Evolutionary conservation across 495 filamentous ascomycete species (phyloP), one percentile per base, ranked within the genome.

Genomic region (Aspergillus diversus): DNA sequence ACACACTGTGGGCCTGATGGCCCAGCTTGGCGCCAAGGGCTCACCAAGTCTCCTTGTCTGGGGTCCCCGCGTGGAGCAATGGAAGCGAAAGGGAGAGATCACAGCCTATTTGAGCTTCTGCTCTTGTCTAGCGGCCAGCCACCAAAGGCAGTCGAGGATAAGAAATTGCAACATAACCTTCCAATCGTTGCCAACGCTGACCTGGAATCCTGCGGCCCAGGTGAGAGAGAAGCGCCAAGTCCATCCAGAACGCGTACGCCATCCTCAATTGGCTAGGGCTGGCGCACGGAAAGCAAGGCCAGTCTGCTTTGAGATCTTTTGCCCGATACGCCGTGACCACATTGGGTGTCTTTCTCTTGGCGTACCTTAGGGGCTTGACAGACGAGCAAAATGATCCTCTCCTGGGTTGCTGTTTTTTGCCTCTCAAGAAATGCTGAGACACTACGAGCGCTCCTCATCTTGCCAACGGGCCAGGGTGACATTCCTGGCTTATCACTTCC

Each of bases 51-150:
- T 48, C 42, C 53, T 31, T 34, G 62, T 55, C 62, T 48, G 62
- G 62, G 62, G 62, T 63, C 62, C 62, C 62, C 62, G 62, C 62
- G 21, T 47, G 49, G 33, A 47, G 12, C 49, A 47, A 47, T 15
- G 37, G 34, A 55, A 61, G 59, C 17, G 13, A 43, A 27, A 27
- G 17, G 13, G 35, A 33, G 27, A 32, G 17, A 34, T 43, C 3
- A 16, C 33, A 47, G 15, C 49, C 50, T 39, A 9, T 34, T 56
- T 37, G 32, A 50, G 39, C 39, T 39, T 17, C 31, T 11, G 5
- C 6, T 35, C 13, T 37, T n/a, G n/a, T 27, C 46, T 61, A 37
- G 39, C 13, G 33, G 17, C 39, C 32, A 50, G 60, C 60, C 60
- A 55, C 50, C 5, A 56, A 53, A 32, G 31, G 5, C n/a, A 16